Percentiles rank a stretch among this genome's conserved stretches.
Conservation (phyloP, 345 rosid species). For the Populus alba region DNA sequence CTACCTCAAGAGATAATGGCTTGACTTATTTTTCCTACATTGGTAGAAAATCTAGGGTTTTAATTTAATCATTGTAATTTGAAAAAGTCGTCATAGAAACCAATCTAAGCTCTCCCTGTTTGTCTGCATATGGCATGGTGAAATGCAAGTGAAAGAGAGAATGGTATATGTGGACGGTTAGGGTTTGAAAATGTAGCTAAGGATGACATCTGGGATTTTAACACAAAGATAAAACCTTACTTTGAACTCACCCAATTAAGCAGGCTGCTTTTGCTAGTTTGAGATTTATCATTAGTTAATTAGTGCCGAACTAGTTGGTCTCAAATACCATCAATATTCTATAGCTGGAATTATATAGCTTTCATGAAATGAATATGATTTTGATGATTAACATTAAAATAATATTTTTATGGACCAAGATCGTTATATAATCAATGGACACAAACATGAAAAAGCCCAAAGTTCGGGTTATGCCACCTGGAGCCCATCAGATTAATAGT, state of each 20-base stretch:
- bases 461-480: too few relatives aligned
- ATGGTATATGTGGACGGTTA: background rate
- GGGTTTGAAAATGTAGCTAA: background rate
- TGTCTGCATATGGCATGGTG: background rate
- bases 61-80: background rate
- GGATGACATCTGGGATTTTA: background rate
- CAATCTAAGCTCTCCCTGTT: background rate
- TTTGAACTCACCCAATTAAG: too few relatives aligned
- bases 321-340: too few relatives aligned
- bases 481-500: too few relatives aligned
- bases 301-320: conserved; percentile 1
- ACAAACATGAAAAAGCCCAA: too few relatives aligned
- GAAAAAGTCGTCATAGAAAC: background rate
- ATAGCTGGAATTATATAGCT: too few relatives aligned
- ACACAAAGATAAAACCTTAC: background rate
- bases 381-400: too few relatives aligned
- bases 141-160: background rate
- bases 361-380: too few relatives aligned
- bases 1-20: conserved; percentile 43
- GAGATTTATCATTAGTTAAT: too few relatives aligned
- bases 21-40: background rate
- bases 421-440: too few relatives aligned
- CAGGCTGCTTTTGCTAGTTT: too few relatives aligned
- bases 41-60: background rate
- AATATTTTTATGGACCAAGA: too few relatives aligned